A percentile compares a stretch with the other conserved stretches of the same genome.
Conservation (phyloP, 2,329 filamentous ascomycete genomes). For the Fusarium decemcellulare region DNA sequence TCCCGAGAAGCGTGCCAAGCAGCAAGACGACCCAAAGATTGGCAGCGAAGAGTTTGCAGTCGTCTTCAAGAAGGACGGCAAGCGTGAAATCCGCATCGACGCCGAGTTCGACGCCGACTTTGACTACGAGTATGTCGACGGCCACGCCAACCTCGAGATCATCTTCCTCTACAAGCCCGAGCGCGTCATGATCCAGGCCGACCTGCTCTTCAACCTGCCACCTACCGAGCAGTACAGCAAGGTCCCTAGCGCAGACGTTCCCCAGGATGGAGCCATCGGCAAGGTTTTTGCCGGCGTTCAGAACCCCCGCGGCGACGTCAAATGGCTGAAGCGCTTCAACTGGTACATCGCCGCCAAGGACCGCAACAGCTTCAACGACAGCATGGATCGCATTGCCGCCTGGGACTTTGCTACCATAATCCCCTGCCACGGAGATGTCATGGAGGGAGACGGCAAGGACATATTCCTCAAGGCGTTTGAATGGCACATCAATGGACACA, state of each 20-base stretch:
- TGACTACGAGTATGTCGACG: slow-evolving; percentile 85
- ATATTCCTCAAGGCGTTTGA: slow-evolving; percentile 83
- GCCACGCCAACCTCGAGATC: slow-evolving; percentile 87
- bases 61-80: slow-evolving; percentile 74
- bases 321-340: slow-evolving; percentile 82
- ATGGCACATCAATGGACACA: slow-evolving; percentile 78
- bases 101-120: slow-evolving; percentile 91
- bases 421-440: slow-evolving; percentile 93
- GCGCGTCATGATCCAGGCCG: slow-evolving; percentile 86
- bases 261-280: slow-evolving; percentile 55
- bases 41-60: slow-evolving; percentile 72
- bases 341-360: slow-evolving; percentile 83
- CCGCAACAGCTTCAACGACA: slow-evolving; percentile 77
- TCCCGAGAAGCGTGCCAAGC: slow-evolving; percentile 81
- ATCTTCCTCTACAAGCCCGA: slow-evolving; percentile 89
- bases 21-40: slow-evolving; percentile 61
- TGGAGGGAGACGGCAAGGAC: slow-evolving; percentile 81
- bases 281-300: slow-evolving; percentile 68
- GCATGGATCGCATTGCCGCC: slow-evolving; percentile 74
- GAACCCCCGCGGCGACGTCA: slow-evolving; percentile 74
- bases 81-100: slow-evolving; percentile 69
- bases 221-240: slow-evolving; percentile 89
- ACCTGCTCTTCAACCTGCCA: slow-evolving; percentile 93
- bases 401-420: slow-evolving; percentile 93
- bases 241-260: slow-evolving; percentile 58